Conservation (phyloP, 2,329 filamentous ascomycete species). For the Fusarium sp. region DNA sequence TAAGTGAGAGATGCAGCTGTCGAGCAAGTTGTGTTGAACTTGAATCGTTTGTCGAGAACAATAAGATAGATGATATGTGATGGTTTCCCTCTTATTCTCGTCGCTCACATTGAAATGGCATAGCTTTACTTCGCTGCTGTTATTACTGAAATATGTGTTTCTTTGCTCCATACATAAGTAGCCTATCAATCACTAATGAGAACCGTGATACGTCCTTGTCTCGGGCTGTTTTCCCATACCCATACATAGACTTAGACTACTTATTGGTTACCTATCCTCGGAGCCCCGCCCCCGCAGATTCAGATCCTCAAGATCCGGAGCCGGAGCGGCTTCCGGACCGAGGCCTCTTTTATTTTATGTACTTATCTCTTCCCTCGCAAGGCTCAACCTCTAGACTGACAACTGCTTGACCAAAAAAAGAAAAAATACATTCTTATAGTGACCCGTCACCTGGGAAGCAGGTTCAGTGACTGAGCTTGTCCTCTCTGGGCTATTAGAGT, state of each 20-base stretch:
- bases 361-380: slow-evolving; percentile 6
- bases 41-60: background rate
- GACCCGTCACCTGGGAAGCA: slow-evolving; percentile 1
- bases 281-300: slow-evolving; percentile 35
- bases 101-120: background rate
- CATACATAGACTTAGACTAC: background rate
- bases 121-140: background rate
- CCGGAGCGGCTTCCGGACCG: slow-evolving; percentile 26
- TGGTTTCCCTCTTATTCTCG: background rate
- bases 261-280: background rate
- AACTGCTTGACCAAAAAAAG: background rate
- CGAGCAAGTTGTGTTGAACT: background rate
- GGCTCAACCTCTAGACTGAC: background rate
- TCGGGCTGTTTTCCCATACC: background rate
- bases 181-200: background rate
- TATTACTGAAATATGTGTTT: background rate
- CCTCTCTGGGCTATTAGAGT: slow-evolving; percentile 6
- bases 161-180: background rate
- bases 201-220: background rate
- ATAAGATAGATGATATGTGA: background rate
- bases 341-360: slow-evolving; percentile 7
- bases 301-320: slow-evolving; percentile 27
- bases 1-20: background rate
- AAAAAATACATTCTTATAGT: background rate
- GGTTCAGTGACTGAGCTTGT: slow-evolving; percentile 11